Evolutionary conservation across 1,139 yeast genomes (phyloP), one percentile per base, ranked within the genome.

Genomic region (Candida tropicalis): DNA sequence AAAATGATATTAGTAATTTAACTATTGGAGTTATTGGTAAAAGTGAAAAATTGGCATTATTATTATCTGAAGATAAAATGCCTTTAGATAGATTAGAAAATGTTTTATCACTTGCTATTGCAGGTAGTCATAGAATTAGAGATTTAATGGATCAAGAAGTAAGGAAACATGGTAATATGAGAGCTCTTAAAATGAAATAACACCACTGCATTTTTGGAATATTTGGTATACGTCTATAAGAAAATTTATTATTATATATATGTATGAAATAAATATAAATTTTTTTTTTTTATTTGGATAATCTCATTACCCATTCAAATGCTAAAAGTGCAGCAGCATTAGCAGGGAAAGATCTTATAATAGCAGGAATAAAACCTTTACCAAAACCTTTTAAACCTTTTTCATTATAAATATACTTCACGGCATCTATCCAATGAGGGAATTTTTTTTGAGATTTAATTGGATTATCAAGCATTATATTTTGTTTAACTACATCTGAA

Each of bases 301-400:
- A 56, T 53, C 95, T 75, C 84, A 89, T 79, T 12, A 82, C 89
- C 9, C 87, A 83, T 65, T 89, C 97, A 58, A 88, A 90, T 0
- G 95, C 90, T 4, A 95, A 95, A 53, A 90, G 71, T 0, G 97
- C 97, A 7, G 96, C 95, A 1, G 96, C 97, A 60, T 90, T 90
- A 2, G 95, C 95, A 3, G 96, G 96, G 75, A 88, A 88, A 8
- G 85, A 80, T 56, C 87, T 69, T 51, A 83, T 60, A 37, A 87
- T 84, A 22, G 89, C 81, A 3, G 96, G 96, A 6, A 78, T 78
- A 60, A 87, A 88, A 0, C 96, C 96, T 57, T 83, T 74, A 38
- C 84, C 81, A 58, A 84, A 88, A 2, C 95, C 97, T 54, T 63
- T 68, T 42, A 68, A 52, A 45, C 82, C 77, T 52, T 77, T 77